phyloP scores from a whole-genome alignment of 2,329 filamentous ascomycete species.

The Penicillium sp. region DNA sequence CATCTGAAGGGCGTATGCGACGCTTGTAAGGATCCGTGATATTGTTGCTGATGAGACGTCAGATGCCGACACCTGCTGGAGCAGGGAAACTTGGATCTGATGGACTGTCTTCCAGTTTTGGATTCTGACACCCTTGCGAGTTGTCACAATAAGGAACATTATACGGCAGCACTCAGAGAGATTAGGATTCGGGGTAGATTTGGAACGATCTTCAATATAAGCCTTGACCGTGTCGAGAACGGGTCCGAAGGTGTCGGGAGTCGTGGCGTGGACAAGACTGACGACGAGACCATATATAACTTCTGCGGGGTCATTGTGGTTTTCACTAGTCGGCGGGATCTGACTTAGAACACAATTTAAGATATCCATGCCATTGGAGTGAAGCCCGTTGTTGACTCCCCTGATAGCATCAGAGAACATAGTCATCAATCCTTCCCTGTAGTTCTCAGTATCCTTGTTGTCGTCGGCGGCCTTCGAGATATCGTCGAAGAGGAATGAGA shows the following conservation, averaged over 20 bases:
- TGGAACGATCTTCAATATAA: conserved; percentile 37
- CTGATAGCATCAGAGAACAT: conserved; percentile 81
- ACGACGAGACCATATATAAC: conserved; percentile 74
- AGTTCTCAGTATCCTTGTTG: conserved; percentile 51
- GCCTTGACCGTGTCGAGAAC: conserved; percentile 63
- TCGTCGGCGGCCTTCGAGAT: conserved; percentile 45
- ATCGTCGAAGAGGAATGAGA: conserved; percentile 69
- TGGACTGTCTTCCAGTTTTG: conserved; percentile 67
- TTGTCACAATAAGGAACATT: conserved; percentile 65
- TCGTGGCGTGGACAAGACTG: conserved; percentile 79
- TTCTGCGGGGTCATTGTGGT: conserved; percentile 41
- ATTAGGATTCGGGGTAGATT: conserved; percentile 40
- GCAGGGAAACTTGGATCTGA: conserved; percentile 52
- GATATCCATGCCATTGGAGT: conserved; percentile 56
- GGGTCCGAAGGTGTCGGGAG: conserved; percentile 67
- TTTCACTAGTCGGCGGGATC: conserved; percentile 28
- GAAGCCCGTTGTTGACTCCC: conserved; percentile 57
- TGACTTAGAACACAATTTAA: conserved; percentile 50
- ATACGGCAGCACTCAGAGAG: conserved; percentile 40
- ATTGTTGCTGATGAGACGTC: conserved; percentile 27
- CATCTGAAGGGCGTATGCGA: conserved; percentile 67
- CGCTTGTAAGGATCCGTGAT: conserved; percentile 43
- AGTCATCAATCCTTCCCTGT: conserved; percentile 85
- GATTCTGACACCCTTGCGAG: conserved; percentile 76
- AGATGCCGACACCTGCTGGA: conserved; percentile 41